A percentile compares a stretch with the other conserved stretches of the same genome.
Conservation (phyloP, 495 filamentous ascomycete species). For the Amniculicola lignicola region DNA sequence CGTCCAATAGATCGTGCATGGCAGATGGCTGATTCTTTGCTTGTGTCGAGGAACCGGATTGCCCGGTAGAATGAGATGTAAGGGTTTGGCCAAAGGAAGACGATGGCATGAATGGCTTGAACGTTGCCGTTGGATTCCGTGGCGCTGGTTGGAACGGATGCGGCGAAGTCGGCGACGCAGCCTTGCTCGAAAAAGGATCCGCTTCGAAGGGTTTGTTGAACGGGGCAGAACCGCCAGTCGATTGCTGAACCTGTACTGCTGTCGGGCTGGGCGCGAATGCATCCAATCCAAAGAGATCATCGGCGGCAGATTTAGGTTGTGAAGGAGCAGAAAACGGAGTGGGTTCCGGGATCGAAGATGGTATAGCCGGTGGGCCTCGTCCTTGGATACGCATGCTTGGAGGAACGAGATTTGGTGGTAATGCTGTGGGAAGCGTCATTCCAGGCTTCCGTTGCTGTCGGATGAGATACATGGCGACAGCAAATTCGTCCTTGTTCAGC, state of each 20-base stretch:
- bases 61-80: constrained; percentile 72
- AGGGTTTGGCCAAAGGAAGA: constrained; percentile 86
- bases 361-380: constrained; percentile 51
- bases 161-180: constrained; percentile 51
- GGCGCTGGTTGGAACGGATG: constrained; percentile 40
- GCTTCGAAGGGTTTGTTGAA: constrained; percentile 46
- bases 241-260: constrained; percentile 60
- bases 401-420: constrained; percentile 80
- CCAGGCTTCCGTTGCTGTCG: constrained; percentile 76
- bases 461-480: constrained; percentile 96
- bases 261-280: constrained; percentile 55
- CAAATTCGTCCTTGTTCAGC: constrained; percentile 85
- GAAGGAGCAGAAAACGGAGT: constrained; percentile 47
- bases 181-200: constrained; percentile 57
- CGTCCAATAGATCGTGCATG: constrained; percentile 89
- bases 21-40: constrained; percentile 48
- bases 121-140: constrained; percentile 54
- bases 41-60: constrained; percentile 51
- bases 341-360: constrained; percentile 40
- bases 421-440: constrained; percentile 60
- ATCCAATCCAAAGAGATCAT: constrained; percentile 90
- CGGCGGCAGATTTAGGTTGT: constrained; percentile 71
- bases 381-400: constrained; percentile 77
- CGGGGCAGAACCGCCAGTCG: constrained; percentile 65
- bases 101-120: constrained; percentile 88